Percentiles rank a stretch among this genome's conserved stretches.
Evolutionary conservation across 371 early-diverging fungal genomes (phyloP).

Genomic region (Mucor circinelloides): DNA sequence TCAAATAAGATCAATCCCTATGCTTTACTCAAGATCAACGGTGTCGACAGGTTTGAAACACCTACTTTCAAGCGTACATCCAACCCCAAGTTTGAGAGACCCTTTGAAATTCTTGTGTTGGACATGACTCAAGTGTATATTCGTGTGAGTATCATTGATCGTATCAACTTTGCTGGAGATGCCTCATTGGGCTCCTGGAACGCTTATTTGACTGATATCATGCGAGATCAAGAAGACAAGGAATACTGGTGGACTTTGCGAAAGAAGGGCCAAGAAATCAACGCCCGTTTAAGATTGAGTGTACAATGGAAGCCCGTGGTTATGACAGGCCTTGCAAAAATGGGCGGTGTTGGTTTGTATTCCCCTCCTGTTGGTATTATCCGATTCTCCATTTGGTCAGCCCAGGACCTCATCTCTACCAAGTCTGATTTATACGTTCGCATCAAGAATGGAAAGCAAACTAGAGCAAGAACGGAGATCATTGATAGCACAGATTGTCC

Average conservation of each 20-base stretch:
- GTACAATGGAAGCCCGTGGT: constrained; percentile 63
- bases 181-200: constrained; percentile 46
- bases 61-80: constrained; percentile 46
- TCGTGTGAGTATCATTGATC: constrained; percentile 26
- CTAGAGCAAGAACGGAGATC: constrained; percentile 67
- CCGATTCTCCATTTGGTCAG: constrained; percentile 74
- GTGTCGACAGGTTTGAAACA: constrained; percentile 42
- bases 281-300: constrained; percentile 46
- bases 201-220: constrained; percentile 35
- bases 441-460: constrained; percentile 64
- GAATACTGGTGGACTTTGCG: constrained; percentile 51
- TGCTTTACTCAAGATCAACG: constrained; percentile 50
- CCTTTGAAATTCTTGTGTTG: constrained; percentile 48
- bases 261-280: constrained; percentile 22
- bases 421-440: constrained; percentile 84
- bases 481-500: constrained; percentile 78
- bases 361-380: constrained; percentile 80
- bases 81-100: constrained; percentile 51
- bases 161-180: constrained; percentile 26
- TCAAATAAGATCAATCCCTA: constrained; percentile 47
- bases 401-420: constrained; percentile 62
- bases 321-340: constrained; percentile 43
- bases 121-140: constrained; percentile 44
- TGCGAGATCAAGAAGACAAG: constrained; percentile 36
- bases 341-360: constrained; percentile 40